Evolutionary conservation across 768 basidiomycete species (phyloP).

Genomic region (Mycena albidolilacea): DNA sequence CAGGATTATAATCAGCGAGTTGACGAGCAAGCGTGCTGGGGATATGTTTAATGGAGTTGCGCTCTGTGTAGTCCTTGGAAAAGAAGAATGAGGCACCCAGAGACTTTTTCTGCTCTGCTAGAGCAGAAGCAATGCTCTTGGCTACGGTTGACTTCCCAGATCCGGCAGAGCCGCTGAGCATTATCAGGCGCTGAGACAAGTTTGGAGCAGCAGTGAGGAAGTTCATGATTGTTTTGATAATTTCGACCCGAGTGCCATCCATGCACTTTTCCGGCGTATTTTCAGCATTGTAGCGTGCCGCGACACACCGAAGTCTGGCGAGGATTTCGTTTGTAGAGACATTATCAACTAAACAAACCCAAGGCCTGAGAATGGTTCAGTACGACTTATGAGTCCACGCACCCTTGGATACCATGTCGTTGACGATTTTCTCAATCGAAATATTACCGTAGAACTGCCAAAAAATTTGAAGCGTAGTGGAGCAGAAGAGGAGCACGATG

Average conservation of each 20-base stretch:
- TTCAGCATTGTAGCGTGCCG: conserved; percentile 20
- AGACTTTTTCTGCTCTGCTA: neutral
- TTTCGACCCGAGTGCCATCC: conserved; percentile 18
- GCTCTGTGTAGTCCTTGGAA: conserved; percentile 8
- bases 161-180: conserved; percentile 8
- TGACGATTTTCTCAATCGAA: conserved; percentile 3
- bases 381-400: neutral
- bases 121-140: conserved; percentile 13
- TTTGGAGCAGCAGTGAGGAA: neutral
- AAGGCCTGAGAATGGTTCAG: neutral
- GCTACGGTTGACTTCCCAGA: conserved; percentile 27
- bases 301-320: neutral
- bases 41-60: neutral
- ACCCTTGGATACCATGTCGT: neutral
- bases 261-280: conserved; percentile 17
- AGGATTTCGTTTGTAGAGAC: neutral
- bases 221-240: neutral
- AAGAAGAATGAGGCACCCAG: conserved; percentile 32
- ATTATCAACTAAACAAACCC: neutral
- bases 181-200: neutral
- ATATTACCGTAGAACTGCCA: conserved; percentile 11
- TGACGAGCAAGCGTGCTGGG: conserved; percentile 4
- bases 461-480: neutral
- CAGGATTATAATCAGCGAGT: conserved; percentile 10
- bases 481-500: too few relatives aligned